Evolutionary conservation across 169 alveolate genomes (phyloP).

Genomic region (Plasmodium blacklocki): DNA sequence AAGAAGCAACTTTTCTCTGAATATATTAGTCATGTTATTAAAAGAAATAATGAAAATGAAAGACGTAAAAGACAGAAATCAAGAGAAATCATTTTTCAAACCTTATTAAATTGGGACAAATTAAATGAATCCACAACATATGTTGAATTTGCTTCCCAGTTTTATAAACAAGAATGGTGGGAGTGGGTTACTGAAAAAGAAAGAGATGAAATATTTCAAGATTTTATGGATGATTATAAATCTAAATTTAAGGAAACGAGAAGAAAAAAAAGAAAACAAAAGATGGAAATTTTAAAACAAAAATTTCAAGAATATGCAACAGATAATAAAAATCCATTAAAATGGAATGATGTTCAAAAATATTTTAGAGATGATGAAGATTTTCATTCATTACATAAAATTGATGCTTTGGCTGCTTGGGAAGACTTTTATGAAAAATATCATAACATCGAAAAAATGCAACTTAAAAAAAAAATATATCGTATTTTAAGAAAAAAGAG

Average conservation of each 20-base stretch:
- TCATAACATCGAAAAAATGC: slow-evolving; percentile 73
- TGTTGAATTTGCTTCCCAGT: slow-evolving; percentile 83
- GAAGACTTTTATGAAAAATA: slow-evolving; percentile 80
- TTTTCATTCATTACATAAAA: slow-evolving; percentile 80
- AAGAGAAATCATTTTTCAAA: slow-evolving; percentile 80
- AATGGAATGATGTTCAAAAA: slow-evolving; percentile 80
- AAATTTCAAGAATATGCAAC: slow-evolving; percentile 74
- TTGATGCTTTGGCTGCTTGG: slow-evolving; percentile 82
- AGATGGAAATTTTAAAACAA: slow-evolving; percentile 77
- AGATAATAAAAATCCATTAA: slow-evolving; percentile 54
- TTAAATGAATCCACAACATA: slow-evolving; percentile 78
- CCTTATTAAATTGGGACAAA: slow-evolving; percentile 81
- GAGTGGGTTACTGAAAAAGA: slow-evolving; percentile 85
- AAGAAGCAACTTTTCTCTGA: slow-evolving; percentile 88
- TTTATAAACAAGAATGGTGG: slow-evolving; percentile 89
- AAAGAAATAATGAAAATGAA: slow-evolving; percentile 86
- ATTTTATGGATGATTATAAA: slow-evolving; percentile 81
- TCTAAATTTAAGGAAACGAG: slow-evolving; percentile 76
- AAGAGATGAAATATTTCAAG: slow-evolving; percentile 87
- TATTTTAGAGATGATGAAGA: slow-evolving; percentile 77
- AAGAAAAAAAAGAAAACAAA: slow-evolving; percentile 76
- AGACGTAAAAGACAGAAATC: slow-evolving; percentile 84
- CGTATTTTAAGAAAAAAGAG: slow-evolving; percentile 85
- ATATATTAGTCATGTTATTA: slow-evolving; percentile 86
- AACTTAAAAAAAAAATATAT: slow-evolving; percentile 77